Conservation (phyloP, 1,284 basidiomycete species). For the Cryptococcus sp. region DNA sequence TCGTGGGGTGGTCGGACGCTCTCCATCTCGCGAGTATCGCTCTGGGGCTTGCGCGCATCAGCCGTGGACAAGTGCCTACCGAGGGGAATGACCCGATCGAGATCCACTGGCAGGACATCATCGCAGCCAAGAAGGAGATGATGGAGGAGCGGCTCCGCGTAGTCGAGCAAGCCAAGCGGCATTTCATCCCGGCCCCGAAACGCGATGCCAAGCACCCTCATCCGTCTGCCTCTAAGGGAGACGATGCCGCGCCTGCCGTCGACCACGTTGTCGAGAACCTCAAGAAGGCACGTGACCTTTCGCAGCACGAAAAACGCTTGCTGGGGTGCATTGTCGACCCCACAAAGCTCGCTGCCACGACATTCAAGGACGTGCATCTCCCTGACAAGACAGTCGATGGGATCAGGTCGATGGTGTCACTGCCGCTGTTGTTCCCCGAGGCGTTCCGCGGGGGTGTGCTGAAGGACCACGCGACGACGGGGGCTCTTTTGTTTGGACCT, state of each 20-base stretch:
- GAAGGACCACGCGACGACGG: conserved; percentile 82
- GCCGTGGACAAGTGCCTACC: conserved; percentile 1
- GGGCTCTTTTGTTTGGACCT: conserved; percentile 84
- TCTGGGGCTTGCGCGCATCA: conserved; percentile 17
- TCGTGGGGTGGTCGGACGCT: conserved; percentile 30
- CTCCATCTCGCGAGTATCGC: conserved; percentile 27
- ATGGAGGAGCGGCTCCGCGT: conserved; percentile 14
- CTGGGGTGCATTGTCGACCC: conserved; percentile 79
- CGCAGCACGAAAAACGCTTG: conserved; percentile 70
- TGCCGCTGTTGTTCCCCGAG: conserved; percentile 82
- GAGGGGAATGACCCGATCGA: conserved; percentile 4
- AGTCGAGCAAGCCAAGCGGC: conserved; percentile 18
- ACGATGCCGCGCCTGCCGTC: conserved; percentile 9
- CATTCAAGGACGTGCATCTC: conserved; percentile 82
- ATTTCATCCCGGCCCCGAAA: conserved; percentile 13
- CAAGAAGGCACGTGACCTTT: conserved; percentile 68
- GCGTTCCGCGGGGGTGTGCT: conserved; percentile 89
- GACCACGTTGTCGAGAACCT: conserved; percentile 72
- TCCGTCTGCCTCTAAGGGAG: conserved; percentile 5
- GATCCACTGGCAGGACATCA: conserved; percentile 32
- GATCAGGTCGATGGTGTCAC: conserved; percentile 81
- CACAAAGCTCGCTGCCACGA: conserved; percentile 61
- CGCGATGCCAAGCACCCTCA: conserved; percentile 10
- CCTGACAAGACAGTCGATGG: conserved; percentile 80
- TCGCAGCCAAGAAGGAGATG: conserved; percentile 16